Evolutionary conservation across 129 eudicot species (phyloP).

Genomic region (Flaveria sonorensis): DNA sequence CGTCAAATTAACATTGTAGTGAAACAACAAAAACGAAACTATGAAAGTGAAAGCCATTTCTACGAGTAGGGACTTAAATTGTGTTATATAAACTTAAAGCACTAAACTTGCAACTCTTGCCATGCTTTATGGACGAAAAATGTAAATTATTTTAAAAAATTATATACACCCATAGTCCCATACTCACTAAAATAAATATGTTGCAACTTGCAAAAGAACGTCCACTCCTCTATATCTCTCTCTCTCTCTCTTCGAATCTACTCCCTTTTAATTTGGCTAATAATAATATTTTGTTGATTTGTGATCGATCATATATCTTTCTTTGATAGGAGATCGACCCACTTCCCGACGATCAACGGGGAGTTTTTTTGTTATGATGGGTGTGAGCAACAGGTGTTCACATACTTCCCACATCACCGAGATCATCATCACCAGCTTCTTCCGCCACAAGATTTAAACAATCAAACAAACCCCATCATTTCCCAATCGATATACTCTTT

Average conservation of each 20-base stretch:
- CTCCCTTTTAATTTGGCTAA: background rate
- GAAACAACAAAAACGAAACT: too few relatives aligned
- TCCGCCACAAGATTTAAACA: slow-evolving; percentile 64
- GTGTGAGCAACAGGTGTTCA: slow-evolving; percentile 64
- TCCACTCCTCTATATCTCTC: background rate
- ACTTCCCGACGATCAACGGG: slow-evolving; percentile 8
- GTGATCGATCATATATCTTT: background rate
- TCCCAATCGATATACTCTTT: background rate
- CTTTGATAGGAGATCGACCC: background rate
- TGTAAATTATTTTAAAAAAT: background rate
- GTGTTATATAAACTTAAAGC: background rate
- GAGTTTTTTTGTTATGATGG: slow-evolving; percentile 47
- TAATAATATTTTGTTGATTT: background rate
- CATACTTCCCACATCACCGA: slow-evolving; percentile 91
- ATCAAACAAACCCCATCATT: background rate
- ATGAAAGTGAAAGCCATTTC: too few relatives aligned
- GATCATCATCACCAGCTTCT: slow-evolving; percentile 88
- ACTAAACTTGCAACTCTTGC: background rate
- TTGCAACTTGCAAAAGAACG: background rate
- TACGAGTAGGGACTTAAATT: too few relatives aligned
- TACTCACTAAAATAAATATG: background rate
- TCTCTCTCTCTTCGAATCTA: slow-evolving; percentile 15
- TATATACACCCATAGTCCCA: background rate
- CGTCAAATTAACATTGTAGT: too few relatives aligned
- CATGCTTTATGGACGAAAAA: background rate